These are phyloP conservation scores for Verticillium isaacii DNA, from an alignment of 2,329 filamentous ascomycete species.

Conservation along the genomic window DNA sequence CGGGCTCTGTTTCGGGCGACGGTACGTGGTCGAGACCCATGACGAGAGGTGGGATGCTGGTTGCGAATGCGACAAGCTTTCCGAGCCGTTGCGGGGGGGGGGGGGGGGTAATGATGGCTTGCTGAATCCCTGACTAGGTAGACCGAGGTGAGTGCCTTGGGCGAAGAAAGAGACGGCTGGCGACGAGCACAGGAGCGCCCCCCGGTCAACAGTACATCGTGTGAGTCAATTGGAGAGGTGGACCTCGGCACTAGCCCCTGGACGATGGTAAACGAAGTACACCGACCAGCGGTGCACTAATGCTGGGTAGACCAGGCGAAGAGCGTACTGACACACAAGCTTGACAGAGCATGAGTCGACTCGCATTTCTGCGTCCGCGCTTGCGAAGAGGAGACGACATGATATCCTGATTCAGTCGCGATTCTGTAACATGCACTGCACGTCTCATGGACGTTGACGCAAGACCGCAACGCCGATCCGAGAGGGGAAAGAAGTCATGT, in stretches of 20 bases:
- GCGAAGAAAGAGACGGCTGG: too few relatives aligned
- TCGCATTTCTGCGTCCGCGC: neutral
- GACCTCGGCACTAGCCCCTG: too few relatives aligned
- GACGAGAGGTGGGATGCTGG: neutral
- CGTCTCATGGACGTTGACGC: neutral
- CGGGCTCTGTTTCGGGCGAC: neutral
- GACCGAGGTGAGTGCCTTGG: neutral
- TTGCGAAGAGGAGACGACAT: neutral
- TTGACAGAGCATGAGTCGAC: too few relatives aligned
- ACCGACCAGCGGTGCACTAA: neutral
- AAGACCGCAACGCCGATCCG: neutral
- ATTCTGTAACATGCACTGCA: neutral
- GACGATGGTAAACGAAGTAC: too few relatives aligned
- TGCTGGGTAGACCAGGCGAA: too few relatives aligned
- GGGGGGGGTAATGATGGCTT: neutral
- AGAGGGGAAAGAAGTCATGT: neutral
- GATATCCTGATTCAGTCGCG: too few relatives aligned
- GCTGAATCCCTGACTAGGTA: neutral
- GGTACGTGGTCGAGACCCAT: neutral
- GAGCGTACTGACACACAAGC: too few relatives aligned
- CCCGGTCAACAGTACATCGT: too few relatives aligned
- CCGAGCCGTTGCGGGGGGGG: neutral
- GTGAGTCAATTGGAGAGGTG: too few relatives aligned
- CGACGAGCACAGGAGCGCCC: too few relatives aligned
- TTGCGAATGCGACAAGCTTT: neutral